Evolutionary conservation across 176 grass and related monocot genomes (phyloP).

Genomic region (Alopecurus myosuroides): DNA sequence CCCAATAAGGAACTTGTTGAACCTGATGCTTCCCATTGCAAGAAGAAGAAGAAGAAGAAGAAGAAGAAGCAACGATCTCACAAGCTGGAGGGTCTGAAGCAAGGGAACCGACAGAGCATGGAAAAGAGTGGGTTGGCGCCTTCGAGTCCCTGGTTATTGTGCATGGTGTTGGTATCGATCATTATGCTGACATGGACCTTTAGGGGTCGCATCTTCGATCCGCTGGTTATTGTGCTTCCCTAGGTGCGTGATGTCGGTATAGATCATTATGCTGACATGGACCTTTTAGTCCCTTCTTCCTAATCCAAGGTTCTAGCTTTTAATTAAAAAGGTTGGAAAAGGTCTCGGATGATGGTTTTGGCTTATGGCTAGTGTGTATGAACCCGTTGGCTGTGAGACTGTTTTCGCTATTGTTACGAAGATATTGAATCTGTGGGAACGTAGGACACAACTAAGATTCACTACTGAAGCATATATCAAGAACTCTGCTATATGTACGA

Average conservation of each 20-base stretch:
- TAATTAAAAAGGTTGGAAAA: neutral
- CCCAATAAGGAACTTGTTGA: neutral
- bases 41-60: neutral
- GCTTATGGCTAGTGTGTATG: too few relatives aligned
- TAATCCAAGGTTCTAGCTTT: neutral
- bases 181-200: neutral
- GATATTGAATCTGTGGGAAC: too few relatives aligned
- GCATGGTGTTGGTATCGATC: neutral
- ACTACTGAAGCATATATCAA: too few relatives aligned
- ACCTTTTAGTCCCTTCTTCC: neutral
- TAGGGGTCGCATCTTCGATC: too few relatives aligned
- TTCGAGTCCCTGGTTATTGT: neutral
- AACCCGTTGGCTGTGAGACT: too few relatives aligned
- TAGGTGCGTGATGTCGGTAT: neutral
- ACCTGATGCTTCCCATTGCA: neutral
- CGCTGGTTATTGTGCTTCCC: neutral
- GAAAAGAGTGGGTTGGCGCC: neutral
- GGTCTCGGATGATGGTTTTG: too few relatives aligned
- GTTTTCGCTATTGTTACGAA: too few relatives aligned
- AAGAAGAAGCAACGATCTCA: neutral
- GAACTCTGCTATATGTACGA: too few relatives aligned
- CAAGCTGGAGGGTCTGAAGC: neutral
- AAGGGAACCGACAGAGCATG: neutral
- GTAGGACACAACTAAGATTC: too few relatives aligned
- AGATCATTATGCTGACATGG: neutral